A percentile compares a stretch with the other conserved stretches of the same genome.
Evolutionary conservation across 176 grass and related monocot genomes (phyloP).

Genomic region (Oryza meridionalis): DNA sequence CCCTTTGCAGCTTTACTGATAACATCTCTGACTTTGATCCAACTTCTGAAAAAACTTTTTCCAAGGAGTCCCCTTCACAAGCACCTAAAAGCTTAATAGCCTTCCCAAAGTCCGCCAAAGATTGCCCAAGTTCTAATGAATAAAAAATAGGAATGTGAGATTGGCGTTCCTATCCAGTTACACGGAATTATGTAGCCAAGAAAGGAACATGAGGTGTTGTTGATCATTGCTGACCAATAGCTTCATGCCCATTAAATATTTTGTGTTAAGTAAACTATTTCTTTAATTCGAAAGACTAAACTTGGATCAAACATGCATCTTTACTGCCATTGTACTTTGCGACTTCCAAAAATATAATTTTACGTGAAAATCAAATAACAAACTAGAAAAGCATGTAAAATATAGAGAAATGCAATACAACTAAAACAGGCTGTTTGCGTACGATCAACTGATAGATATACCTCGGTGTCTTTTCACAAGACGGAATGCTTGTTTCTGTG

Average conservation of each 20-base stretch:
- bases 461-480: conserved; percentile 99
- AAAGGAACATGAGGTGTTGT: conserved; percentile 13
- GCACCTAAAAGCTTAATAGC: conserved; percentile 91
- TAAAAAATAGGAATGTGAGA: conserved; percentile 33
- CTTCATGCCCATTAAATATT: conserved; percentile 20
- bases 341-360: background rate
- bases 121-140: conserved; percentile 83
- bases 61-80: conserved; percentile 88
- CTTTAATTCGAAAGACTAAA: background rate
- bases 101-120: conserved; percentile 91
- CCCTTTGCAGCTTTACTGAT: conserved; percentile 91
- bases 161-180: conserved; percentile 33
- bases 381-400: background rate
- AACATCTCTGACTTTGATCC: conserved; percentile 92
- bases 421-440: background rate
- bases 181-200: conserved; percentile 31
- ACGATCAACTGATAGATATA: conserved; percentile 32
- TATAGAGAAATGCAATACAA: background rate
- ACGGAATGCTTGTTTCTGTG: conserved; percentile 95
- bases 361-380: conserved; percentile 14
- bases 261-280: background rate
- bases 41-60: conserved; percentile 94
- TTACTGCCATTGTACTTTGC: background rate
- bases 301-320: background rate
- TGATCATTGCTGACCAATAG: background rate